A percentile compares a stretch with the other conserved stretches of the same genome.
phyloP scores from a whole-genome alignment of 1,284 basidiomycete genomes.

The Dichomitus squalens region DNA sequence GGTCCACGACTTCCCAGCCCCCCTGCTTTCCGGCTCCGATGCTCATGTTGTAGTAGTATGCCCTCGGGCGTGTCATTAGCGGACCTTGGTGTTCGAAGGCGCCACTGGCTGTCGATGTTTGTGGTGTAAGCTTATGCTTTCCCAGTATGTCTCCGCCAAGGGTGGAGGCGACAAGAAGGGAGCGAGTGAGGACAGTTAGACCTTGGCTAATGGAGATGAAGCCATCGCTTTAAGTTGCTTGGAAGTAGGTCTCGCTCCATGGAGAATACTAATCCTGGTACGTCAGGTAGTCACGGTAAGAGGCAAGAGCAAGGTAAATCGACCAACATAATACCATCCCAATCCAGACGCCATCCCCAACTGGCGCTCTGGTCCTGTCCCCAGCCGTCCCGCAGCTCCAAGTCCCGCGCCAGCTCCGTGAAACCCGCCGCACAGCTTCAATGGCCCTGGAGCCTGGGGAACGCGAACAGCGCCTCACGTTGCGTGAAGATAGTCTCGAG shows the following conservation, averaged over 20 bases:
- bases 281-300: no score
- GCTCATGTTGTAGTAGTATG: no score
- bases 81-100: no score
- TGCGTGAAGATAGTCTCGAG: constrained; percentile 76
- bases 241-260: constrained; percentile 37
- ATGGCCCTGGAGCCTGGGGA: constrained; percentile 63
- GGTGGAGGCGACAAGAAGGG: constrained; percentile 35
- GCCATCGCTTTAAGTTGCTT: constrained; percentile 32
- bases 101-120: no score
- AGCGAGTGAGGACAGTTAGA: constrained; percentile 29
- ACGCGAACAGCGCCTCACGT: constrained; percentile 63
- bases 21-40: not conserved
- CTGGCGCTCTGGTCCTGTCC: constrained; percentile 3
- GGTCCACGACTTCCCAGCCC: constrained; percentile 17
- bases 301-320: no score
- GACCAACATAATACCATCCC: no score
- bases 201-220: constrained; percentile 34
- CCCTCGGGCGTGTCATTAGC: no score
- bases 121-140: not conserved
- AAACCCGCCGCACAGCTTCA: constrained; percentile 60
- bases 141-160: constrained; percentile 5
- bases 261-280: no score
- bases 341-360: constrained; percentile 61
- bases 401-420: constrained; percentile 58
- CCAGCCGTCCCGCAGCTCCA: constrained; percentile 42